Conservation (phyloP, 257 asterid species). For the Solanum boliviense region DNA sequence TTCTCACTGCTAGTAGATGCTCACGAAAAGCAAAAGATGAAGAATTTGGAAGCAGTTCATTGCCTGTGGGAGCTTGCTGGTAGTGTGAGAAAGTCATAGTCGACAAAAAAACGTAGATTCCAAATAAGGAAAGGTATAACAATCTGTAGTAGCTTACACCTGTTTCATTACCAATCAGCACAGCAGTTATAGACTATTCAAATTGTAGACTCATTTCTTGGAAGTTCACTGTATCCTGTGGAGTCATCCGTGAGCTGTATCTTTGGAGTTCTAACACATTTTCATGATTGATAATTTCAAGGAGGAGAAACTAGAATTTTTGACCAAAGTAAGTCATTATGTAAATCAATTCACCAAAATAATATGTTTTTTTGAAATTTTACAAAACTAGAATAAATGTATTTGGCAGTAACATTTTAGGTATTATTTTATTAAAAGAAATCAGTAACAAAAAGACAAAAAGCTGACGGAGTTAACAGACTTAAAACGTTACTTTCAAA, state of each 20-base stretch:
- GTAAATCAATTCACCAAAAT: too few relatives aligned
- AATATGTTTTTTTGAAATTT: too few relatives aligned
- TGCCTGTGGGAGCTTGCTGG: background rate
- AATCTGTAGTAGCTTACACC: background rate
- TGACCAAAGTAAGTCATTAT: too few relatives aligned
- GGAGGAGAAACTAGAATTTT: slow-evolving; percentile 52
- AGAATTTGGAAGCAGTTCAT: background rate
- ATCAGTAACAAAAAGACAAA: too few relatives aligned
- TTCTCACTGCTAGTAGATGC: background rate
- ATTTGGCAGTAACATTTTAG: too few relatives aligned
- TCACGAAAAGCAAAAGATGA: background rate
- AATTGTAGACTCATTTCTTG: background rate
- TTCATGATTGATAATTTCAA: slow-evolving; percentile 17
- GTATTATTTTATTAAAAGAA: too few relatives aligned
- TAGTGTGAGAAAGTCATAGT: background rate
- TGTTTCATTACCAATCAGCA: background rate
- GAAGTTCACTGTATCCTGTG: background rate
- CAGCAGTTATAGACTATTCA: background rate
- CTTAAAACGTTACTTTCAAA: too few relatives aligned
- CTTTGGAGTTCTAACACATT: background rate
- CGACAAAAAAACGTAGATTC: background rate
- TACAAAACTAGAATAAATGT: too few relatives aligned
- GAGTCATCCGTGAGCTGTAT: background rate
- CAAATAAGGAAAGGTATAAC: background rate
- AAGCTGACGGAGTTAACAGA: too few relatives aligned